Percentiles rank a stretch among this genome's conserved stretches.
phyloP scores from a whole-genome alignment of 495 filamentous ascomycete species.

The Pyronema domesticum region DNA sequence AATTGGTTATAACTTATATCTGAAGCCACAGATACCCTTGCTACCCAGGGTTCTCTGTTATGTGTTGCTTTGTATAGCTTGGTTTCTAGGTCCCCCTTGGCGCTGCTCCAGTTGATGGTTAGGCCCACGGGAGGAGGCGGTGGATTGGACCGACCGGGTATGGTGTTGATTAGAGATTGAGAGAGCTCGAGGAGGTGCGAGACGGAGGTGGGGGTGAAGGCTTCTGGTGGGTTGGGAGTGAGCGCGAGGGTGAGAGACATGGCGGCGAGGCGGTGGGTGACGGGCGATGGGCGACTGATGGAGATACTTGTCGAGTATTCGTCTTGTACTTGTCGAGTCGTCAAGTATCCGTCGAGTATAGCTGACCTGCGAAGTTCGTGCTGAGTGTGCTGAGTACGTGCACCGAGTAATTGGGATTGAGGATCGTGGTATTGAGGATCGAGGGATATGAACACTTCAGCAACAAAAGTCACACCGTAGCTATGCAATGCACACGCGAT shows the following conservation, averaged over 20 bases:
- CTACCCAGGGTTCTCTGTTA: constrained; percentile 16
- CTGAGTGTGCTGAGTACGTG: too few relatives aligned
- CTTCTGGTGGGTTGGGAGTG: background rate
- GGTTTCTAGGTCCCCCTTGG: constrained; percentile 16
- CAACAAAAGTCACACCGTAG: too few relatives aligned
- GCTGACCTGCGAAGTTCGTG: too few relatives aligned
- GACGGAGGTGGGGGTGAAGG: background rate
- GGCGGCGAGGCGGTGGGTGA: background rate
- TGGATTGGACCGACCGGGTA: background rate
- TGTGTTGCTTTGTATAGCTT: constrained; percentile 15
- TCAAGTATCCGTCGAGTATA: too few relatives aligned
- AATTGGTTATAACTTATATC: constrained; percentile 13
- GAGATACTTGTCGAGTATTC: too few relatives aligned
- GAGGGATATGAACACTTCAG: too few relatives aligned
- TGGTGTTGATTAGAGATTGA: background rate
- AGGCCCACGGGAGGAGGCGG: background rate
- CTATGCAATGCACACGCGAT: too few relatives aligned
- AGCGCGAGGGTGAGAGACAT: constrained; percentile 3
- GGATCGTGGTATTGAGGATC: too few relatives aligned
- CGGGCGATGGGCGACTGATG: too few relatives aligned
- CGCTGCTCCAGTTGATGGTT: background rate
- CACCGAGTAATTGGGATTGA: too few relatives aligned
- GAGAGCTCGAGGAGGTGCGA: background rate
- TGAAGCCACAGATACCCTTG: constrained; percentile 9
- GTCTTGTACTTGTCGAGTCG: too few relatives aligned